A percentile compares a stretch with the other conserved stretches of the same genome.
Conservation (phyloP, 768 basidiomycete species). For the Peribolospora kevripleyi region DNA sequence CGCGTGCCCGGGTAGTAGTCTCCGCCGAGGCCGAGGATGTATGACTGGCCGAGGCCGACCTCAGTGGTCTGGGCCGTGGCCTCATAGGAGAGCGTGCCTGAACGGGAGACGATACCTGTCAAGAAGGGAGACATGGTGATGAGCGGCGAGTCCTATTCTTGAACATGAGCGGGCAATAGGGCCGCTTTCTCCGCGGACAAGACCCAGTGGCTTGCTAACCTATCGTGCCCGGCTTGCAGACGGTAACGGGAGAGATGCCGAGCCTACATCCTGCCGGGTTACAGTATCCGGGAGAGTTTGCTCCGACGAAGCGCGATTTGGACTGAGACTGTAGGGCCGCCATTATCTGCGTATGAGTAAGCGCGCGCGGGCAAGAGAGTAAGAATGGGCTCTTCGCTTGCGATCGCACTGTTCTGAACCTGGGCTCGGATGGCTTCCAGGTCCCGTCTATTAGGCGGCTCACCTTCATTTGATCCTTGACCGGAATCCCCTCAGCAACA, state of each 20-base stretch:
- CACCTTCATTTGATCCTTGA: not conserved
- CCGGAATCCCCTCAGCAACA: not conserved
- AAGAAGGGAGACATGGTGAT: no score
- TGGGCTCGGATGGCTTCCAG: no score
- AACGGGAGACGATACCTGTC: not conserved
- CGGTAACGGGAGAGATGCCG: not conserved
- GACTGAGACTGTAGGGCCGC: not conserved
- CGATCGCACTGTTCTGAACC: no score
- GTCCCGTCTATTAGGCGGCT: not conserved
- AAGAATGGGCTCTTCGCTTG: no score
- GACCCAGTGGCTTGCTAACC: not conserved
- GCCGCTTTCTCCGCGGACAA: not conserved
- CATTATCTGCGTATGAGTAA: not conserved
- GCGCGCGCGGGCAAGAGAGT: no score
- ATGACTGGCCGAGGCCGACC: not conserved
- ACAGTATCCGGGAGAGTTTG: not conserved
- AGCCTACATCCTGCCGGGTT: not conserved
- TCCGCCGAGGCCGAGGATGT: not conserved
- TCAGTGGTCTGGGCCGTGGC: not conserved
- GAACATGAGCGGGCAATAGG: not conserved
- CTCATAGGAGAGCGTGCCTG: not conserved
- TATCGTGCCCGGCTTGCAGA: not conserved
- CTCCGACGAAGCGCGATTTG: not conserved
- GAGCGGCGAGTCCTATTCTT: no score
- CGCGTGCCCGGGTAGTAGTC: not conserved